Evolutionary conservation across 176 grass and related monocot species (phyloP).

Genomic region (Chrysopogon serrulatus): DNA sequence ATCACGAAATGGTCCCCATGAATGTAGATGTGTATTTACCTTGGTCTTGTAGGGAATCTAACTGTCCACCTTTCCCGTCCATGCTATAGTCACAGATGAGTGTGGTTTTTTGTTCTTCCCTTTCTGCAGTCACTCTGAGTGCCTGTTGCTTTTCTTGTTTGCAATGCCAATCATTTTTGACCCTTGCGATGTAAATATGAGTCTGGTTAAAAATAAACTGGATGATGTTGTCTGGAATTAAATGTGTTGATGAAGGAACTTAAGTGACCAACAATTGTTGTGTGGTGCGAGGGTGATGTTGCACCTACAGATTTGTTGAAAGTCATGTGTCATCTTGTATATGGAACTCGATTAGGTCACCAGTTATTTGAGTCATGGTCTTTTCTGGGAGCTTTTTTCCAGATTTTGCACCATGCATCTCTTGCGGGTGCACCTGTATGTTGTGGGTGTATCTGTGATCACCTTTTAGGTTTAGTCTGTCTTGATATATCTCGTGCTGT

Average conservation of each 20-base stretch:
- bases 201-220: slow-evolving; percentile 26
- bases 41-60: slow-evolving; percentile 33
- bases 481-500: not conserved
- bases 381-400: slow-evolving; percentile 16
- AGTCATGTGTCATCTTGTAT: slow-evolving; percentile 21
- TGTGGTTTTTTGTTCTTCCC: slow-evolving; percentile 22
- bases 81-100: slow-evolving; percentile 37
- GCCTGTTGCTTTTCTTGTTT: slow-evolving; percentile 37
- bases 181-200: slow-evolving; percentile 32
- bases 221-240: slow-evolving; percentile 5
- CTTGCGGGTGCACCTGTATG: slow-evolving; percentile 3
- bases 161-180: slow-evolving; percentile 41
- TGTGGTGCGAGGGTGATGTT: slow-evolving; percentile 37
- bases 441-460: not conserved
- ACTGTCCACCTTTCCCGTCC: slow-evolving; percentile 27
- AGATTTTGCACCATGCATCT: not conserved
- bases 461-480: slow-evolving; percentile 24
- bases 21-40: slow-evolving; percentile 38
- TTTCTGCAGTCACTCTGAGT: slow-evolving; percentile 16
- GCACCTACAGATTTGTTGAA: slow-evolving; percentile 32
- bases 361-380: slow-evolving; percentile 20
- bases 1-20: slow-evolving; percentile 18
- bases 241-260: slow-evolving; percentile 35
- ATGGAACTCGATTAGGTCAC: slow-evolving; percentile 34
- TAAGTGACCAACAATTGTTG: slow-evolving; percentile 27